These are phyloP conservation scores for Boletus sp. DNA, from an alignment of 768 basidiomycete species.

Conservation along the genomic window DNA sequence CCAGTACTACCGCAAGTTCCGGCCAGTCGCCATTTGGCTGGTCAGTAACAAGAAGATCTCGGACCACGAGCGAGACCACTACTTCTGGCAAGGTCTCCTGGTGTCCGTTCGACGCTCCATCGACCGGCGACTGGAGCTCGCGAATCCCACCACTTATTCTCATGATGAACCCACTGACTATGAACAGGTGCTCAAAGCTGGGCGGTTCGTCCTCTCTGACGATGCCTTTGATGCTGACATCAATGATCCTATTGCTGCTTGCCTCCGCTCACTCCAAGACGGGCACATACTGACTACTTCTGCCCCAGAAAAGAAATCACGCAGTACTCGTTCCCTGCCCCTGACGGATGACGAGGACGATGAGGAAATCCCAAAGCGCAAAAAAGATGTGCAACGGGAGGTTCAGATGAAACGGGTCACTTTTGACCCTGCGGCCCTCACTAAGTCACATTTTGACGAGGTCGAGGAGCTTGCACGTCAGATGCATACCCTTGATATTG, in stretches of 20 bases:
- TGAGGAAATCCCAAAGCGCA: rapidly evolving
- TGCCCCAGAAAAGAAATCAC: too few relatives aligned
- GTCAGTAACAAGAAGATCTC: too few relatives aligned
- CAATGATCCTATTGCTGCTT: not conserved
- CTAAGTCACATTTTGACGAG: too few relatives aligned
- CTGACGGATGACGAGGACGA: not conserved
- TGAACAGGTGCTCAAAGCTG: not conserved
- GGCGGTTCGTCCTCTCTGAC: not conserved
- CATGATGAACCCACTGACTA: not conserved
- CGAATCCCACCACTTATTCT: not conserved
- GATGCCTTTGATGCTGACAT: too few relatives aligned
- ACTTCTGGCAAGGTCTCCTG: not conserved
- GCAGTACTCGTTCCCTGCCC: too few relatives aligned
- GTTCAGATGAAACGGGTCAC: not conserved
- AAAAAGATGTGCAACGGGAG: not conserved
- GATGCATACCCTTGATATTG: too few relatives aligned
- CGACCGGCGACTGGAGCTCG: not conserved
- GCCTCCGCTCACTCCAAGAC: not conserved
- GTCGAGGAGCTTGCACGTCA: too few relatives aligned
- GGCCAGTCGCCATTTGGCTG: not conserved
- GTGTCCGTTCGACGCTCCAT: not conserved
- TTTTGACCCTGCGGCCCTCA: not conserved
- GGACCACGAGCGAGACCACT: too few relatives aligned
- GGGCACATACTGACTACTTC: too few relatives aligned
- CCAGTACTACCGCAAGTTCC: not conserved